phyloP scores from a whole-genome alignment of 2,329 filamentous ascomycete species.

The Fusarium sp. region DNA sequence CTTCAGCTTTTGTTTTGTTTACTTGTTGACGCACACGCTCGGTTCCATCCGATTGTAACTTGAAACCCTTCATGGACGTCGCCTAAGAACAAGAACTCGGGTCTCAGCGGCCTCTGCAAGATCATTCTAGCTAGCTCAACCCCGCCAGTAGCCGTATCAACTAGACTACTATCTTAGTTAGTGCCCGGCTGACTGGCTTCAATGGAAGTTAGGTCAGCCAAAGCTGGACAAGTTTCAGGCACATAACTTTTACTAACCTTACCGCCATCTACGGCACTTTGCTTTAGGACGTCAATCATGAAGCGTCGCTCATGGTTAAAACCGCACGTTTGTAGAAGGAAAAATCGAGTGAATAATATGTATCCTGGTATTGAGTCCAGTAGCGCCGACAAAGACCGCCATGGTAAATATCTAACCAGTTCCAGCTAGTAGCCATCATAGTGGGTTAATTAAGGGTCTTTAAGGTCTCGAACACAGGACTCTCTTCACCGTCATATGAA shows the following conservation, averaged over 20 bases:
- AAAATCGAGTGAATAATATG: background rate
- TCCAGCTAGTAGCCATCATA: conserved; percentile 6
- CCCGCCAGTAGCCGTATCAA: background rate
- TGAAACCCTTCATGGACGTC: background rate
- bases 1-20: background rate
- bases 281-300: conserved; percentile 4
- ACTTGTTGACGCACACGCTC: background rate
- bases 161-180: background rate
- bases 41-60: background rate
- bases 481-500: conserved; percentile 16
- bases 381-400: background rate
- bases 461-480: conserved; percentile 7
- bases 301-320: background rate
- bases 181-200: background rate
- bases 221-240: background rate
- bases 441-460: conserved; percentile 8
- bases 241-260: background rate
- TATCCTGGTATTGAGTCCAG: background rate
- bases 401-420: background rate
- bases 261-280: background rate
- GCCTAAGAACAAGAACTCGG: background rate
- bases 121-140: background rate
- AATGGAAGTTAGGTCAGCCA: background rate
- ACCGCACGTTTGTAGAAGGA: background rate
- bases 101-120: background rate